These are phyloP conservation scores for Yamadazyma atlantica DNA, from an alignment of 1,139 yeast species.

Conservation along the genomic window DNA sequence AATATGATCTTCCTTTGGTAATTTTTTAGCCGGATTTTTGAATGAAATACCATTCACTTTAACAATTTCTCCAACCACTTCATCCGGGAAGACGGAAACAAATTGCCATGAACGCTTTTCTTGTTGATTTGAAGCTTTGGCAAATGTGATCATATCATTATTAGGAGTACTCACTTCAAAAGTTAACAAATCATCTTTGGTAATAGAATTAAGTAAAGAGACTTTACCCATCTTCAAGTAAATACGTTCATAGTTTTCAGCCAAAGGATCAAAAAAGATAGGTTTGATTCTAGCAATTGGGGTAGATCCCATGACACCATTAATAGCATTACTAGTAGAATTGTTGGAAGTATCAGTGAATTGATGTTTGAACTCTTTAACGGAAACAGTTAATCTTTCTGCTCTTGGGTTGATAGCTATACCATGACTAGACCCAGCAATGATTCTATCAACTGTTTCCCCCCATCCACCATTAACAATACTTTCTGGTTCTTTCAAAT, in stretches of 20 bases:
- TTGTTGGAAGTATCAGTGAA: constrained; percentile 30
- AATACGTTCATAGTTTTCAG: constrained; percentile 58
- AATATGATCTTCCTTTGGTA: constrained; percentile 53
- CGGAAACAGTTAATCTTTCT: constrained; percentile 64
- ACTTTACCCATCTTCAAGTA: constrained; percentile 59
- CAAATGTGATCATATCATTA: constrained; percentile 51
- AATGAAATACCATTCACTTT: constrained; percentile 59
- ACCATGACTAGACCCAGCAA: constrained; percentile 74
- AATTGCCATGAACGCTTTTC: constrained; percentile 65
- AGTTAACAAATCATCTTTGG: constrained; percentile 43
- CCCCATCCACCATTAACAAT: constrained; percentile 81
- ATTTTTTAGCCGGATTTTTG: constrained; percentile 30
- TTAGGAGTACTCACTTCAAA: constrained; percentile 49
- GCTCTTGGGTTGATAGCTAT: constrained; percentile 84
- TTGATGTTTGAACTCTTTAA: constrained; percentile 72
- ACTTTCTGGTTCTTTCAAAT: constrained; percentile 19
- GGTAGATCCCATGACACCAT: constrained; percentile 40
- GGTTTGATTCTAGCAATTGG: constrained; percentile 65
- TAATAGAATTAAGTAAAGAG: constrained; percentile 29
- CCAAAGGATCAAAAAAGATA: constrained; percentile 62
- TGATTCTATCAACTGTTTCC: constrained; percentile 75
- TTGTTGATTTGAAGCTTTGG: constrained; percentile 67
- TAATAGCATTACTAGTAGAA: constrained; percentile 25
- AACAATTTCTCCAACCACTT: constrained; percentile 68
- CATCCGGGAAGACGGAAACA: constrained; percentile 74